Conservation (phyloP, 1,284 basidiomycete species). For the Sparassis latifolia region DNA sequence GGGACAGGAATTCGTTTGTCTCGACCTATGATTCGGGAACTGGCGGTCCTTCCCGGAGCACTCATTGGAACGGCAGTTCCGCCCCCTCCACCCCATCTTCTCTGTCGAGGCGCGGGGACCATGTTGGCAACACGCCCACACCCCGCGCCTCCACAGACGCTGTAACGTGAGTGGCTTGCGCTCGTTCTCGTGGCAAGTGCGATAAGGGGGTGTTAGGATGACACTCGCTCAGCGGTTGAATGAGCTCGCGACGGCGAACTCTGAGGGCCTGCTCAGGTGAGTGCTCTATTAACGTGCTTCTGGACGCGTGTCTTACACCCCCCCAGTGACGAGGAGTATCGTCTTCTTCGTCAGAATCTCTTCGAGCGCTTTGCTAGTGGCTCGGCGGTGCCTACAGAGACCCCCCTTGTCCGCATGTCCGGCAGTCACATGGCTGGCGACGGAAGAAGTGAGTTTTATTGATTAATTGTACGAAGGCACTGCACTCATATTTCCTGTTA, state of each 20-base stretch:
- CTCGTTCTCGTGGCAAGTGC: too few relatives aligned
- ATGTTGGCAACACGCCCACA: conserved; percentile 12
- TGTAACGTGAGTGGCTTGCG: conserved; percentile 49
- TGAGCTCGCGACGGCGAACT: conserved; percentile 71
- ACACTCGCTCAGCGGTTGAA: conserved; percentile 71
- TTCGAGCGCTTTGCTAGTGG: conserved; percentile 65
- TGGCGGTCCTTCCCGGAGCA: conserved; percentile 12
- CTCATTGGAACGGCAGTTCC: conserved; percentile 13
- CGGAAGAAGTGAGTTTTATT: conserved; percentile 14
- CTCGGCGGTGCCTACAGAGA: conserved; percentile 51
- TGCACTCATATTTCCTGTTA: conserved; percentile 2
- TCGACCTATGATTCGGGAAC: conserved; percentile 9
- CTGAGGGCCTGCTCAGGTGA: conserved; percentile 69
- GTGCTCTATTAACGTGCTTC: conserved; percentile 19
- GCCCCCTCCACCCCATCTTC: conserved; percentile 11
- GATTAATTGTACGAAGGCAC: neutral
- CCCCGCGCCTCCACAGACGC: conserved; percentile 43
- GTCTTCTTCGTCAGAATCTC: conserved; percentile 65
- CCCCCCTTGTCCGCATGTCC: conserved; percentile 48
- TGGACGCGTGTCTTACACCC: too few relatives aligned
- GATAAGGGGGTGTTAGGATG: conserved; percentile 33
- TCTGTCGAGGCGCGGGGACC: conserved; percentile 13
- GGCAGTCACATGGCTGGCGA: conserved; percentile 14
- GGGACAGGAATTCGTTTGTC: conserved; percentile 16
- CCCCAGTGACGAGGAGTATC: conserved; percentile 65